Conservation (phyloP, 2,329 filamentous ascomycete genomes). For the Escovopsis sp. region DNA sequence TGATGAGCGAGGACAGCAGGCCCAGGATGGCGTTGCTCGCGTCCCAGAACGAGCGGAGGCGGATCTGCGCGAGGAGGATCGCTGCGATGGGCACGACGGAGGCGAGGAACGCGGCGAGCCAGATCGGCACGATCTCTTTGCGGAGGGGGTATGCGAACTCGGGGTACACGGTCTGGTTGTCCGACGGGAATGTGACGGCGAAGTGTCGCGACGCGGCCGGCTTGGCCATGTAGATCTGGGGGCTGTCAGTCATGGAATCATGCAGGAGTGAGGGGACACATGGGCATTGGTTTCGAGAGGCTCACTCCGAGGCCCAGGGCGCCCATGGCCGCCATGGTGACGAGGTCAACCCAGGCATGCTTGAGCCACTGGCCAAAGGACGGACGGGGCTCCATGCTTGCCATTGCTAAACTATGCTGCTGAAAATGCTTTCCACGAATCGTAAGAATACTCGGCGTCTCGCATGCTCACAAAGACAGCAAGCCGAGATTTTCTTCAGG, state of each 20-base stretch:
- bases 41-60: slow-evolving; percentile 54
- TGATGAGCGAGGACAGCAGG: slow-evolving; percentile 54
- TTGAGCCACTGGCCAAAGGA: slow-evolving; percentile 58
- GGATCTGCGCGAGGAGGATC: slow-evolving; percentile 52
- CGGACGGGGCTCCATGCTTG: slow-evolving; percentile 34
- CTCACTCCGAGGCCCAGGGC: slow-evolving; percentile 51
- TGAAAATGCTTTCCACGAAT: no score
- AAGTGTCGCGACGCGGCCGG: slow-evolving; percentile 58
- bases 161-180: slow-evolving; percentile 55
- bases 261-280: not conserved
- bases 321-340: slow-evolving; percentile 53
- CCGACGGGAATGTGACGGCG: slow-evolving; percentile 44
- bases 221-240: slow-evolving; percentile 45
- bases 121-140: slow-evolving; percentile 58
- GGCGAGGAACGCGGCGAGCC: slow-evolving; percentile 51
- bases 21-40: slow-evolving; percentile 58
- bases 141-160: slow-evolving; percentile 58
- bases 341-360: slow-evolving; percentile 49
- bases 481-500: no score
- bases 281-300: not conserved
- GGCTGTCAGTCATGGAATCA: not conserved
- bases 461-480: not conserved
- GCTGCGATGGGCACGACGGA: slow-evolving; percentile 49
- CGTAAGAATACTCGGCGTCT: no score
- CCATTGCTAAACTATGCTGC: no score